These are phyloP conservation scores for Nyctanthes arbortristis DNA, from an alignment of 257 asterid species.

Conservation along the genomic window DNA sequence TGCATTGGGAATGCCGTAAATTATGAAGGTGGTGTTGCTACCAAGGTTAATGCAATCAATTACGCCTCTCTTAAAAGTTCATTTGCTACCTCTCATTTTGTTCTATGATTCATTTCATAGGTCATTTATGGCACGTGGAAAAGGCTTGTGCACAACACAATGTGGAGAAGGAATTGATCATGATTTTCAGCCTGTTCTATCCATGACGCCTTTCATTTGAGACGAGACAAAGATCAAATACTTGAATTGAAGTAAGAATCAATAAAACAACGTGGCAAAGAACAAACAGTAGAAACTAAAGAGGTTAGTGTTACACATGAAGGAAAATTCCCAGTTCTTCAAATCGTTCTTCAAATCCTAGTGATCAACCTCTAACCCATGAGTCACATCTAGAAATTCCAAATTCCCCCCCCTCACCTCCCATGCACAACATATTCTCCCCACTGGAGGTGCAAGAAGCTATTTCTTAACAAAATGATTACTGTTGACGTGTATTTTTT, in stretches of 20 bases:
- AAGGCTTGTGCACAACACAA: background rate
- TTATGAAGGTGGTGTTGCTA: background rate
- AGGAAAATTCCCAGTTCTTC: no score
- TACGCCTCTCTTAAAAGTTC: slow-evolving; percentile 1
- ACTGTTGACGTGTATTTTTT: no score
- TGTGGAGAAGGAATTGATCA: slow-evolving; percentile 4
- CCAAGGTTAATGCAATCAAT: background rate
- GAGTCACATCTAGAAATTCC: no score
- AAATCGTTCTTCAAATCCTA: no score
- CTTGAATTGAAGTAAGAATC: background rate
- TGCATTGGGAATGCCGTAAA: background rate
- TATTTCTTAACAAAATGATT: no score
- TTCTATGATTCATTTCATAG: background rate
- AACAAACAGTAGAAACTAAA: no score
- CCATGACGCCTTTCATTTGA: slow-evolving; percentile 9
- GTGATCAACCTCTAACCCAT: no score
- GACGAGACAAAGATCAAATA: background rate
- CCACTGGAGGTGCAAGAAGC: no score
- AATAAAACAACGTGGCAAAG: no score
- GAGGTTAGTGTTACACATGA: no score
- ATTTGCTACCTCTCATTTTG: slow-evolving; percentile 7
- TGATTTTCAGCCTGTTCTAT: slow-evolving; percentile 2
- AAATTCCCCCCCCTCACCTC: no score
- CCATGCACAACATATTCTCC: no score
- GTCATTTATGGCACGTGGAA: background rate